Percentiles rank a stretch among this genome's conserved stretches.
Evolutionary conservation across 768 basidiomycete genomes (phyloP).

Genomic region (Tephrocybe sp.): DNA sequence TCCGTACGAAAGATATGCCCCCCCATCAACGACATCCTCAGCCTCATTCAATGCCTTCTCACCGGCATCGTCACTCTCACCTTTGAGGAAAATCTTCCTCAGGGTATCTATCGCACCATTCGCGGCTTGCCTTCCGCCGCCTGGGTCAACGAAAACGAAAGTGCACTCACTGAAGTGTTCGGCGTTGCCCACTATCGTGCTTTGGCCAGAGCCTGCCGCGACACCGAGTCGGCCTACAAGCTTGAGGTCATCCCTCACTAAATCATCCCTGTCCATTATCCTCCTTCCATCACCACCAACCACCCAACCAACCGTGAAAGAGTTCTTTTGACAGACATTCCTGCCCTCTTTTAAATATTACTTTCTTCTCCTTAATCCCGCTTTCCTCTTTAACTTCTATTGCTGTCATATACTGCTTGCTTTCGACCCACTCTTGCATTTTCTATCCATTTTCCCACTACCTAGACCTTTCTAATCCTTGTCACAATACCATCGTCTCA

Average conservation of each 20-base stretch:
- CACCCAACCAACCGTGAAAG: constrained; percentile 8
- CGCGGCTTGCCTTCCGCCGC: constrained; percentile 76
- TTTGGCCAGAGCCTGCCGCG: constrained; percentile 70
- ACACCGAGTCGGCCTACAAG: constrained; percentile 71
- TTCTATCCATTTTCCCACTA: constrained; percentile 18
- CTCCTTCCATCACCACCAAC: not conserved
- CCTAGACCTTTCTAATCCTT: constrained; percentile 23
- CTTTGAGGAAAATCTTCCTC: constrained; percentile 72
- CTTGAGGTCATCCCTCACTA: constrained; percentile 57
- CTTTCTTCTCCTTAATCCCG: constrained; percentile 23
- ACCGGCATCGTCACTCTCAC: constrained; percentile 71
- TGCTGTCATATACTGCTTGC: constrained; percentile 32
- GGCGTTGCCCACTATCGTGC: constrained; percentile 71
- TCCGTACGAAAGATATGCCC: constrained; percentile 66
- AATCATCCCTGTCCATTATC: not conserved
- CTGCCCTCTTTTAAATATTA: constrained; percentile 10
- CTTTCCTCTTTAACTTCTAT: constrained; percentile 37
- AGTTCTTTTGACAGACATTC: constrained; percentile 14
- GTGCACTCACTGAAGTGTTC: constrained; percentile 68
- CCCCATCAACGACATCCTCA: constrained; percentile 69
- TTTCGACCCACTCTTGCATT: constrained; percentile 26
- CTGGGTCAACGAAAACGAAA: constrained; percentile 74
- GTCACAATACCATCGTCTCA: constrained; percentile 22
- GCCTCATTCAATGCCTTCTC: constrained; percentile 69
- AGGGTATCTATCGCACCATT: constrained; percentile 71